Base-by-base conservation (phyloP, 768 basidiomycete species). In the Hortiboletus flavorubellus region DNA sequence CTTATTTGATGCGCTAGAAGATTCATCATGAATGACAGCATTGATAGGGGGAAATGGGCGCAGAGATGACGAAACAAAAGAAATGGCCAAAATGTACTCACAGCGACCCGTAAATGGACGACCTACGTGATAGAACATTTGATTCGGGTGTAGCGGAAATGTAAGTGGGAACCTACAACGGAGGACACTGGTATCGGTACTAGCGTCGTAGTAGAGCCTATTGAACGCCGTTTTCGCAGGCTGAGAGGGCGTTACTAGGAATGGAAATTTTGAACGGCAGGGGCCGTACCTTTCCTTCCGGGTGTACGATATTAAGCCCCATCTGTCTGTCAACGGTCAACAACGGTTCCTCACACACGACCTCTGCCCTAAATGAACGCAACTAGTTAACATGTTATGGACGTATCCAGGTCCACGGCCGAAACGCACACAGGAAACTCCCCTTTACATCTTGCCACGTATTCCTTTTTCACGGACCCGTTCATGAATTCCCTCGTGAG, bases 251-350 rank as follows among this genome's bases (percentile, higher is more conserved):
- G 49, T 51, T 37, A 18, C n/a, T 18, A 16, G 16, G 49, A 34
- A 33, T 35, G 7, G 16, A 12, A 21, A 53, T 30, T 31, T 5
- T 21, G 5, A 52, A 8, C 11, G 3, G 35, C 9, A 39, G 26
- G 26, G 33, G 16, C 47, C 72, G 37, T 64, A 92, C 93, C 80
- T 98, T 94, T 41, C 97, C 97, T 53, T 95, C 86, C 0, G 95
- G 93, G 66, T 97, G 93, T 15, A 98, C 91, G 49, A 98, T 88
- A 57, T 98, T 98, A 44, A 99, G 72, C 4, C 97, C 97, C 86
- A 98, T 94, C 68, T 98, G 95, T 49, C 94, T 80, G 72, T 99
- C 97, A 1, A 98, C 85, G 0, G 93, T 94, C 54, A 99, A 71
- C 8, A 99, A 73, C 1, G 93, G 91, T 65, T 93, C 78, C 56